Conservation (phyloP, 2,329 filamentous ascomycete species). For the Fusarium luffae region DNA sequence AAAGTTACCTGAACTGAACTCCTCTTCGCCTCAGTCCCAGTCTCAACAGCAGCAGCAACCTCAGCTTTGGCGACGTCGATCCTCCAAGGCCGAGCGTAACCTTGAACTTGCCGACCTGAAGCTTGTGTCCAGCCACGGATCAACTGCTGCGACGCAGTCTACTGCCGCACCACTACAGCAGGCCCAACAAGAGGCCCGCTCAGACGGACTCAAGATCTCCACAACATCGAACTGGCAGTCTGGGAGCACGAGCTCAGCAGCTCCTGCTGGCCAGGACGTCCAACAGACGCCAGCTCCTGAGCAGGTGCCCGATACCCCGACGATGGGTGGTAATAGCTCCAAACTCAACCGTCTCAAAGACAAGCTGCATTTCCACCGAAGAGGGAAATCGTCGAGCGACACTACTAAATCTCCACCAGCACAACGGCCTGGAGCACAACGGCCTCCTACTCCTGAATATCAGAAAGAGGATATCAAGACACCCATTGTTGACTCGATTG, state of each 20-base stretch:
- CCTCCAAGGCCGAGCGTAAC: conserved; percentile 60
- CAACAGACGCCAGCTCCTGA: conserved; percentile 23
- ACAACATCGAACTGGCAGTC: conserved; percentile 31
- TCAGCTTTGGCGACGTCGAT: conserved; percentile 63
- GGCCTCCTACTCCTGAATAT: conserved; percentile 63
- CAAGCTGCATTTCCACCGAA: conserved; percentile 45
- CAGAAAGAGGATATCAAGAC: conserved; percentile 56
- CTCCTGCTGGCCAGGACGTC: conserved; percentile 23
- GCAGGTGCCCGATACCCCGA: conserved; percentile 33
- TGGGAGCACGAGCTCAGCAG: conserved; percentile 17
- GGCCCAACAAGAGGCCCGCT: conserved; percentile 31
- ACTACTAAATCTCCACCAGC: conserved; percentile 35
- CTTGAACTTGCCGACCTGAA: conserved; percentile 62
- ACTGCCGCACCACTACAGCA: conserved; percentile 21
- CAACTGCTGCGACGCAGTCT: conserved; percentile 54
- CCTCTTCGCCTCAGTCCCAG: conserved; percentile 42
- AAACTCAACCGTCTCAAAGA: conserved; percentile 49
- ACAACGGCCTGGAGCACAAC: conserved; percentile 44
- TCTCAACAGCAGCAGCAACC: conserved; percentile 41
- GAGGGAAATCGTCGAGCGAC: conserved; percentile 41
- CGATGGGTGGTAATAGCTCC: conserved; percentile 51
- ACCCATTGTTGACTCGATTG: conserved; percentile 50
- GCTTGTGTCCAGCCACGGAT: conserved; percentile 61
- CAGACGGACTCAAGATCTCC: conserved; percentile 32
- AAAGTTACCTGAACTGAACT: conserved; percentile 31